Evolutionary conservation across 768 basidiomycete species (phyloP).

Genomic region (Termitomyces sp.): DNA sequence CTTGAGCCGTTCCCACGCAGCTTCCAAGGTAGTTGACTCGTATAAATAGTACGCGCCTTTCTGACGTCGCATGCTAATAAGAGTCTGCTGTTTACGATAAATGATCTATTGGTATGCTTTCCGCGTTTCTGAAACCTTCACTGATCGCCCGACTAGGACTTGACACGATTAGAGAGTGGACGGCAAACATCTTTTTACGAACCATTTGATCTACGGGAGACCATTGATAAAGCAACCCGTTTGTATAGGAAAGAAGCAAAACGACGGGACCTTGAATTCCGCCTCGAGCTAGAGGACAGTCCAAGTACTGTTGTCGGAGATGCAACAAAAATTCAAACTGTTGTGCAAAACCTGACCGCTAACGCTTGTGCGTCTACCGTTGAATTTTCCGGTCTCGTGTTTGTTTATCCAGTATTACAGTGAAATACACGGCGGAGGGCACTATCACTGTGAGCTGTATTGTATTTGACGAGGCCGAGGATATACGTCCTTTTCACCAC

Average conservation of each 20-base stretch:
- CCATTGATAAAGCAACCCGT: conserved; percentile 56
- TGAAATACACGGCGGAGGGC: conserved; percentile 68
- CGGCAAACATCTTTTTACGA: conserved; percentile 73
- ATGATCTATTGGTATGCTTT: conserved; percentile 58
- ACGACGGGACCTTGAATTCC: conserved; percentile 55
- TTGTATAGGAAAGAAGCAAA: conserved; percentile 65
- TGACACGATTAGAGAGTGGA: conserved; percentile 73
- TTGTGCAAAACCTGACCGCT: conserved; percentile 73
- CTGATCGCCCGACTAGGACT: conserved; percentile 37
- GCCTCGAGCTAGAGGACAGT: conserved; percentile 46
- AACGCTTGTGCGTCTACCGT: conserved; percentile 51
- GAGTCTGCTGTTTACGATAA: conserved; percentile 78
- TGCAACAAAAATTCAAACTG: conserved; percentile 65
- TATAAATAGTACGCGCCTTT: background rate
- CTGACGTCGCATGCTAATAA: conserved; percentile 14
- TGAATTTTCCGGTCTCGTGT: background rate
- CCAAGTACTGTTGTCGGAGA: conserved; percentile 69
- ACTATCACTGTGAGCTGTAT: conserved; percentile 56
- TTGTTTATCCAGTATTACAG: conserved; percentile 24
- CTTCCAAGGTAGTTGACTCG: conserved; percentile 52
- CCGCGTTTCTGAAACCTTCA: background rate
- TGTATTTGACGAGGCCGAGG: conserved; percentile 45
- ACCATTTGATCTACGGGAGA: conserved; percentile 60
- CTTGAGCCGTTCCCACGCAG: conserved; percentile 64
- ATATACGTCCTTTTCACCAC: conserved; percentile 37